Percentiles rank a stretch among this genome's conserved stretches.
phyloP scores from a whole-genome alignment of 2,329 filamentous ascomycete genomes.

The Exophiala sp. region DNA sequence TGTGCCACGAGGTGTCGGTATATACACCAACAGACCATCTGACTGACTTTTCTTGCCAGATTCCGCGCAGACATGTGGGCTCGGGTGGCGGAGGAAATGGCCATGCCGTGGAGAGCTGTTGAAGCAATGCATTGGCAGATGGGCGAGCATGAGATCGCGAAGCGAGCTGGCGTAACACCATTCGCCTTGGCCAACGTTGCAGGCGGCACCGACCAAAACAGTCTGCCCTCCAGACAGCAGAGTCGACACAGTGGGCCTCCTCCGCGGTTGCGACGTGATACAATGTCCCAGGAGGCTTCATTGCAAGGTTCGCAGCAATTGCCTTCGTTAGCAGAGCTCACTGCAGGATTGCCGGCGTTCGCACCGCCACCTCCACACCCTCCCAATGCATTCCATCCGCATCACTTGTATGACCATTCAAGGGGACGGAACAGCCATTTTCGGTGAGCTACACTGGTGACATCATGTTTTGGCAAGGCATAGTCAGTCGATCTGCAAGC shows the following conservation, averaged over 20 bases:
- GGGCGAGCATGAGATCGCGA: conserved; percentile 88
- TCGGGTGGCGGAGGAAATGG: conserved; percentile 90
- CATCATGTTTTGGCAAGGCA: conserved; percentile 28
- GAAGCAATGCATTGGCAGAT: conserved; percentile 99
- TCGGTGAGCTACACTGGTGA: conserved; percentile 27
- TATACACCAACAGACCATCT: not conserved
- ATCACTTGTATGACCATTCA: conserved; percentile 34
- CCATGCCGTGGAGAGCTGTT: conserved; percentile 86
- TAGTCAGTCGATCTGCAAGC: conserved; percentile 32
- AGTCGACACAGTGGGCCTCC: conserved; percentile 15
- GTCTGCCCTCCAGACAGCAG: conserved; percentile 14
- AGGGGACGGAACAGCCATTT: conserved; percentile 33
- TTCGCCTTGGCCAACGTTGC: conserved; percentile 60
- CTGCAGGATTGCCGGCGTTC: conserved; percentile 43
- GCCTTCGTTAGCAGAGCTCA: conserved; percentile 44
- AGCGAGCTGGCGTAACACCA: conserved; percentile 79
- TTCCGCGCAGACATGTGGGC: conserved; percentile 99
- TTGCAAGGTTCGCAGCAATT: conserved; percentile 35
- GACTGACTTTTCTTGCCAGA: conserved; percentile 44
- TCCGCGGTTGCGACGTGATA: conserved; percentile 38
- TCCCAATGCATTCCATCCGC: conserved; percentile 23
- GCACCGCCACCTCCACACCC: conserved; percentile 33
- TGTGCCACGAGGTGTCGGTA: not conserved
- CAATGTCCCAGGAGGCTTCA: conserved; percentile 33
- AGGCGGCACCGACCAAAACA: conserved; percentile 11